phyloP scores from a whole-genome alignment of 345 rosid species.

The Kandelia obovata region DNA sequence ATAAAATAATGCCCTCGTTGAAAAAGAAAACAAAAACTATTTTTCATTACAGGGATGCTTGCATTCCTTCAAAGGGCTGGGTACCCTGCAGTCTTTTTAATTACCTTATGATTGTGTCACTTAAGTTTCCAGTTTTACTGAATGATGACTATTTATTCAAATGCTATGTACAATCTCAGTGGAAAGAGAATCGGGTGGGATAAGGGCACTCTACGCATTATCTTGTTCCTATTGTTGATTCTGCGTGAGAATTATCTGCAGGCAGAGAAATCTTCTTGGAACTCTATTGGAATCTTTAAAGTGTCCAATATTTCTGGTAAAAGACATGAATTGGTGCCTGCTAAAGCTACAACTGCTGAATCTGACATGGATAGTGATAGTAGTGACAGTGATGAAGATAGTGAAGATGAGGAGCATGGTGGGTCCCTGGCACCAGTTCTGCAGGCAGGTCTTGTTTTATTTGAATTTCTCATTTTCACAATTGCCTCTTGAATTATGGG shows the following conservation, averaged over 20 bases:
- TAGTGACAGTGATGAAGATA: conserved; percentile 72
- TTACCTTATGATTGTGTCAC: too few species aligned
- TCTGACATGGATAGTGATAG: conserved; percentile 54
- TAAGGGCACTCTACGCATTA: background rate
- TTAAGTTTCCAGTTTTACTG: too few species aligned
- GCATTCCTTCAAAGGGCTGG: too few species aligned
- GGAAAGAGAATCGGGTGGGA: background rate
- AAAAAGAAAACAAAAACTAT: too few species aligned
- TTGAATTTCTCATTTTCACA: background rate
- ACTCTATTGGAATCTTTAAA: conserved; percentile 78
- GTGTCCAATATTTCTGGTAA: conserved; percentile 73
- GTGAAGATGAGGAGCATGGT: conserved; percentile 56
- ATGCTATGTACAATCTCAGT: too few species aligned
- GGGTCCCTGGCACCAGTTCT: conserved; percentile 58
- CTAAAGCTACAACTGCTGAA: conserved; percentile 40
- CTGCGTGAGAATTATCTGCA: conserved; percentile 21
- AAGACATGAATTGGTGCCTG: conserved; percentile 66
- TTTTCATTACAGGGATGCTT: too few species aligned
- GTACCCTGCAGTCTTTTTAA: too few species aligned
- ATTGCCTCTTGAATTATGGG: background rate
- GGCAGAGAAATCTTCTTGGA: conserved; percentile 75
- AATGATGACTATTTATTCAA: too few species aligned
- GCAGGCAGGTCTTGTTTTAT: conserved; percentile 47
- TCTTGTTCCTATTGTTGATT: background rate
- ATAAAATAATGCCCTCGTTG: background rate